Base-by-base conservation (phyloP, 352 stramenopile species). In the Pythium apleroticum region DNA sequence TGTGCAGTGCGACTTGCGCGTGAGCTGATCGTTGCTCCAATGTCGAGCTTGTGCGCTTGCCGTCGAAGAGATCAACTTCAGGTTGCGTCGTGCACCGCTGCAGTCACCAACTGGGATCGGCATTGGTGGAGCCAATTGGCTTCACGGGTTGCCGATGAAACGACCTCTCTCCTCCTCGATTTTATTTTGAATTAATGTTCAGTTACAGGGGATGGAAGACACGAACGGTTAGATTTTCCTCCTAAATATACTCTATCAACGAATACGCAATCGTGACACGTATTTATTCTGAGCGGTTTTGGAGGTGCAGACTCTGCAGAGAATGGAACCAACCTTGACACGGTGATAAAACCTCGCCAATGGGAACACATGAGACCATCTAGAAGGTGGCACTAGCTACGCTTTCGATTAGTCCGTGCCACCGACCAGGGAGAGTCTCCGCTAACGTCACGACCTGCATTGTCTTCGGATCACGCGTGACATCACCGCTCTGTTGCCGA, bases 281-380 rank as follows among this genome's bases (percentile, higher is more conserved):
- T 68, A 63, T 53, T 5, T 52, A 19, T n/a, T 58, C 25, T 52
- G 7, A 45, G 19, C 57, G 54, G 28, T 55, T 57, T 4, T 37
- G 55, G 20, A 22, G 31, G 45, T 68, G 20, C 22, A n/a, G n/a
- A n/a, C n/a, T n/a, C 30, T 33, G 30, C 10, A 54, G 24, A 59
- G 22, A 50, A 25, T 57, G 9, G 25, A 28, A 31, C 50, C 24
- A 35, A 53, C 43, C 33, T 41, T 17, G 33, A 41, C 11, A 41
- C 9, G 8, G 8, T 41, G 14, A 45, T 28, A 43, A 68, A 57
- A 67, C 55, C 53, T 49, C 39, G 12, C n/a, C 5, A 19, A 2
- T 31, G 9, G 30, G 50, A 39, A n/a, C 11, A 35, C 22, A 7
- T 6, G 24, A 25, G 22, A 45, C 4, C 4, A 28, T 43, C 3